These are phyloP conservation scores for Citrus sp. DNA, from an alignment of 345 rosid species.

Conservation along the genomic window DNA sequence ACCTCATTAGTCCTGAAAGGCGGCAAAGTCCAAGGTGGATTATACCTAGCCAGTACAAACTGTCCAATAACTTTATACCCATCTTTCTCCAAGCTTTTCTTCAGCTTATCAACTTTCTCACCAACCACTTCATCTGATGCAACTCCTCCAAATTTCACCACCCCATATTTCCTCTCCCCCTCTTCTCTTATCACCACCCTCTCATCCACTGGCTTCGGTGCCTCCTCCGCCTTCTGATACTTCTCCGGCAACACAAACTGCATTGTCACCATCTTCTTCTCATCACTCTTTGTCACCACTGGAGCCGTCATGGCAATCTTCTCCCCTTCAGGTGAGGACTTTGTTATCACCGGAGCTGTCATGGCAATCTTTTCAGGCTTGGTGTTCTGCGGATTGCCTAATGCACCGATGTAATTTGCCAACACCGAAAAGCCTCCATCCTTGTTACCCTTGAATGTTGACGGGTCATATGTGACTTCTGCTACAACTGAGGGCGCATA, in stretches of 20 bases:
- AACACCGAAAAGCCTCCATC: conserved; percentile 77
- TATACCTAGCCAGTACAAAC: conserved; percentile 69
- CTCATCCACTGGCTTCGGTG: conserved; percentile 81
- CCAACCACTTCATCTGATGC: conserved; percentile 58
- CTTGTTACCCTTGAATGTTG: conserved; percentile 58
- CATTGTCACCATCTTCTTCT: conserved; percentile 67
- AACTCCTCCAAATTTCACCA: conserved; percentile 63
- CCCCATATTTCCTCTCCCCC: conserved; percentile 70
- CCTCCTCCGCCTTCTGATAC: conserved; percentile 74
- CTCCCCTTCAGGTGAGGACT: conserved; percentile 37
- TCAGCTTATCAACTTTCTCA: conserved; percentile 68
- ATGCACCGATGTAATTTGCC: conserved; percentile 82
- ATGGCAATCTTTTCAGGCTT: conserved; percentile 81
- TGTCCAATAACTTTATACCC: conserved; percentile 68
- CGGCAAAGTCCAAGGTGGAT: conserved; percentile 90
- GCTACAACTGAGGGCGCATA: conserved; percentile 66
- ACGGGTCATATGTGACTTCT: conserved; percentile 68
- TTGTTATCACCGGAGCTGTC: conserved; percentile 83
- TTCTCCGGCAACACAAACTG: conserved; percentile 72
- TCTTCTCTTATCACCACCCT: conserved; percentile 73
- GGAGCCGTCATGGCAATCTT: conserved; percentile 88
- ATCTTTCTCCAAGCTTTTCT: conserved; percentile 59
- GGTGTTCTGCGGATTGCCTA: conserved; percentile 73
- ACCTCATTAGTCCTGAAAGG: conserved; percentile 75
- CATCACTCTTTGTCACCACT: conserved; percentile 58